Percentiles rank a stretch among this genome's conserved stretches.
Conservation (phyloP, 768 basidiomycete species). For the Mycena venus region DNA sequence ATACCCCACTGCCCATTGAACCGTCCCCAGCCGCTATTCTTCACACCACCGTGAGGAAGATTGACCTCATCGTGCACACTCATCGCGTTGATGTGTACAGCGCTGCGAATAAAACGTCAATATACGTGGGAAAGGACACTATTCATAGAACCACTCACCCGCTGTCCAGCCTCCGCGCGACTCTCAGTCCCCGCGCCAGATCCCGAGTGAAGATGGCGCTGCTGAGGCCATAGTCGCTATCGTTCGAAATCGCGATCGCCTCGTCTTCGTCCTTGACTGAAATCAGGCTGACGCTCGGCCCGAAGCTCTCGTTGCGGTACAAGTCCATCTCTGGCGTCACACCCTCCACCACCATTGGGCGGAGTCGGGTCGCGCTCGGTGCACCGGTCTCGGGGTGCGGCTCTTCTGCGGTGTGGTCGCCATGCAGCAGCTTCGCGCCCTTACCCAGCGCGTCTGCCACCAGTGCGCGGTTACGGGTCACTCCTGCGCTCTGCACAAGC, state of each 20-base stretch:
- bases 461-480: slow-evolving; percentile 22
- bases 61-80: slow-evolving; percentile 27
- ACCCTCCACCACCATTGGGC: slow-evolving; percentile 28
- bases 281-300: slow-evolving; percentile 30
- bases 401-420: slow-evolving; percentile 27
- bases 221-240: slow-evolving; percentile 29
- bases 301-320: slow-evolving; percentile 30
- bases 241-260: slow-evolving; percentile 32
- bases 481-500: slow-evolving; percentile 22
- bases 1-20: slow-evolving; percentile 28
- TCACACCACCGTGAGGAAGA: slow-evolving; percentile 30
- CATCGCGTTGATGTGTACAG: slow-evolving; percentile 31
- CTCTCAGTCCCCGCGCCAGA: slow-evolving; percentile 21
- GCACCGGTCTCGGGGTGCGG: slow-evolving; percentile 26
- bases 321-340: slow-evolving; percentile 31
- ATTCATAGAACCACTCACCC: slow-evolving; percentile 9
- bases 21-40: slow-evolving; percentile 31
- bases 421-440: slow-evolving; percentile 27
- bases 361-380: slow-evolving; percentile 14
- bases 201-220: slow-evolving; percentile 31
- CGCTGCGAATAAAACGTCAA: background rate
- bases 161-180: slow-evolving; percentile 26
- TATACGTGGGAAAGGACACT: no score
- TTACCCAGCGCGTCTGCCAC: slow-evolving; percentile 28
- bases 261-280: slow-evolving; percentile 29